Evolutionary conservation across 176 grass and related monocot species (phyloP).

Genomic region (Oryza rufipogon): DNA sequence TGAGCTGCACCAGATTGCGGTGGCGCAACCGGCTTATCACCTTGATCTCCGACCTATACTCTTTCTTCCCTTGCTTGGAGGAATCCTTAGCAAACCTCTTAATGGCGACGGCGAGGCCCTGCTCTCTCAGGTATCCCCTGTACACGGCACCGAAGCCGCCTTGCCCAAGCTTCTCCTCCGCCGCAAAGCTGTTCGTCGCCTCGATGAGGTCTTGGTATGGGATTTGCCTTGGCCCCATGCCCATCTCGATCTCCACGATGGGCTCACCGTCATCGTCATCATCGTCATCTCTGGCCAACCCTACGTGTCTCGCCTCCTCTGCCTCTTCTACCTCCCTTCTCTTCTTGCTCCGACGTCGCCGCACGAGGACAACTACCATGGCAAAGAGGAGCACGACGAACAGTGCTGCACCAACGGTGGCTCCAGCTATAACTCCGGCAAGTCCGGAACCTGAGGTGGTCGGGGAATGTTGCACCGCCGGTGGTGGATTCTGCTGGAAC

Average conservation of each 20-base stretch:
- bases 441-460: background rate
- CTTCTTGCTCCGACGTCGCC: background rate
- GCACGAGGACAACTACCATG: background rate
- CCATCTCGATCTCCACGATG: constrained; percentile 42
- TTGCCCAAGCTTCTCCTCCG: constrained; percentile 68
- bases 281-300: background rate
- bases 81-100: constrained; percentile 50
- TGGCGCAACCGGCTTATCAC: constrained; percentile 43
- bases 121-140: constrained; percentile 24
- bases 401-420: background rate
- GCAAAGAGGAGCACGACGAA: background rate
- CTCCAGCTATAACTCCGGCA: background rate
- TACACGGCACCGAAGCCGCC: constrained; percentile 60
- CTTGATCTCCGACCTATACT: constrained; percentile 61
- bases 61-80: constrained; percentile 44
- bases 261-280: constrained; percentile 5
- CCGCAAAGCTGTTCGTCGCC: constrained; percentile 42
- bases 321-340: background rate
- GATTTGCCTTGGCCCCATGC: constrained; percentile 40
- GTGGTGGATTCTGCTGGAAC: background rate
- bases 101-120: constrained; percentile 44
- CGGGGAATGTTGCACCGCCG: background rate
- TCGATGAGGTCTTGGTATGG: constrained; percentile 37
- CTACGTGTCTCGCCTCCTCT: background rate
- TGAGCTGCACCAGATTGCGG: constrained; percentile 44